phyloP scores from a whole-genome alignment of 1,139 yeast genomes.

The Debaryomyces udenii region DNA sequence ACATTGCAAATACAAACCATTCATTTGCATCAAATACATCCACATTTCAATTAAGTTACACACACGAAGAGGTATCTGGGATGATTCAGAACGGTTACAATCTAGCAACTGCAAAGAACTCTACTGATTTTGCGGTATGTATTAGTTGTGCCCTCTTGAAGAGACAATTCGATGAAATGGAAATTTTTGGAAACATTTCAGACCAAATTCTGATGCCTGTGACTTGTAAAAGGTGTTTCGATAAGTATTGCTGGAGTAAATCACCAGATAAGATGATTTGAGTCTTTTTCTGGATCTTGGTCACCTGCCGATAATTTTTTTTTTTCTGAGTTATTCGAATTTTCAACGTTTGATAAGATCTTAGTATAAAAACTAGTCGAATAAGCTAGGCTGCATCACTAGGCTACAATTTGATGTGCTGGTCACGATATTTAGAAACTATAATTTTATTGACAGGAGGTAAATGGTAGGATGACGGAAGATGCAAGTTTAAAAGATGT shows the following conservation, averaged over 20 bases:
- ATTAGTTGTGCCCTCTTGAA: conserved; percentile 62
- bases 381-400: too few relatives aligned
- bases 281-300: not conserved
- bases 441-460: conserved; percentile 1
- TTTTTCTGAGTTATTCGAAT: too few relatives aligned
- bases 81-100: conserved; percentile 57
- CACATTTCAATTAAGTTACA: conserved; percentile 60
- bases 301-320: conserved; percentile 2
- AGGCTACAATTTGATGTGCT: too few relatives aligned
- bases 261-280: too few relatives aligned
- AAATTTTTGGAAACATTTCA: conserved; percentile 10
- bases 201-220: conserved; percentile 18
- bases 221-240: conserved; percentile 24
- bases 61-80: conserved; percentile 37
- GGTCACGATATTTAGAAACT: not conserved
- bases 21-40: conserved; percentile 56
- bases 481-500: conserved; percentile 12
- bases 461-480: not conserved
- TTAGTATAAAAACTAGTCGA: too few relatives aligned
- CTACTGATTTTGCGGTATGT: conserved; percentile 52
- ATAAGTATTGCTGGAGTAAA: conserved; percentile 25
- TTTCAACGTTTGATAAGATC: too few relatives aligned
- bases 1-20: conserved; percentile 48
- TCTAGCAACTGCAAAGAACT: conserved; percentile 50
- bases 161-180: conserved; percentile 52